Conservation (phyloP, 1,284 basidiomycete genomes). For the Moniliophthora roreri region DNA sequence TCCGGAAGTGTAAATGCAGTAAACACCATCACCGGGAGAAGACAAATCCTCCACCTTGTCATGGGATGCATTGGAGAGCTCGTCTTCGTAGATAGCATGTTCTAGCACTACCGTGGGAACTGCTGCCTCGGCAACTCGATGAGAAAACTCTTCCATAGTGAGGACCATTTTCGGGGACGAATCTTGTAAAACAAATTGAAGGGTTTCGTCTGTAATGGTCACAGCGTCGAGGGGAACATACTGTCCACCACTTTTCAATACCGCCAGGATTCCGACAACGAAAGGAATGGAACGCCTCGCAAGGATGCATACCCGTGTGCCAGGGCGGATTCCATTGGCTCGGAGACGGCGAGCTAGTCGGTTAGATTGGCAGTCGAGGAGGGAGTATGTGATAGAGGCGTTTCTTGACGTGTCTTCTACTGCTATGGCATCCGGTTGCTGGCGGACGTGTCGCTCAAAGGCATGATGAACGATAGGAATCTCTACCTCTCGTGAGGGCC, state of each 20-base stretch:
- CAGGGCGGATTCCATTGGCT: constrained; percentile 30
- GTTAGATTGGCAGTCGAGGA: constrained; percentile 24
- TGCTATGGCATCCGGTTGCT: constrained; percentile 25
- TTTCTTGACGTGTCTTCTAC: constrained; percentile 23
- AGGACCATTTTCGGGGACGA: constrained; percentile 39
- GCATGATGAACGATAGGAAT: constrained; percentile 28
- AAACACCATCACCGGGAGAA: constrained; percentile 37
- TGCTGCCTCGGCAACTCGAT: constrained; percentile 27
- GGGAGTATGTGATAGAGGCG: constrained; percentile 19
- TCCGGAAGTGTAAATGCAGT: constrained; percentile 54
- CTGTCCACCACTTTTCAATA: constrained; percentile 45
- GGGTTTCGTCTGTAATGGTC: constrained; percentile 47
- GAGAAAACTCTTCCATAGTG: constrained; percentile 37
- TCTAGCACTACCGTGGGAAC: constrained; percentile 22
- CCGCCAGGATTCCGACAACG: constrained; percentile 44
- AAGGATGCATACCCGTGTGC: constrained; percentile 44
- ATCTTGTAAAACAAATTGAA: constrained; percentile 43
- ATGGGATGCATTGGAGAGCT: constrained; percentile 20
- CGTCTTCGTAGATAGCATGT: constrained; percentile 32
- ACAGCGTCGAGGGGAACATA: constrained; percentile 53
- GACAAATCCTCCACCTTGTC: constrained; percentile 34
- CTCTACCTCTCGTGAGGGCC: constrained; percentile 20
- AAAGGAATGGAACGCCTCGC: constrained; percentile 43
- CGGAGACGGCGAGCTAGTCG: constrained; percentile 24
- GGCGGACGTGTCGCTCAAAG: constrained; percentile 25